A percentile compares a stretch with the other conserved stretches of the same genome.
These are phyloP conservation scores for Lepidopterella palustris DNA, from an alignment of 495 filamentous ascomycete genomes.

Conservation along the genomic window DNA sequence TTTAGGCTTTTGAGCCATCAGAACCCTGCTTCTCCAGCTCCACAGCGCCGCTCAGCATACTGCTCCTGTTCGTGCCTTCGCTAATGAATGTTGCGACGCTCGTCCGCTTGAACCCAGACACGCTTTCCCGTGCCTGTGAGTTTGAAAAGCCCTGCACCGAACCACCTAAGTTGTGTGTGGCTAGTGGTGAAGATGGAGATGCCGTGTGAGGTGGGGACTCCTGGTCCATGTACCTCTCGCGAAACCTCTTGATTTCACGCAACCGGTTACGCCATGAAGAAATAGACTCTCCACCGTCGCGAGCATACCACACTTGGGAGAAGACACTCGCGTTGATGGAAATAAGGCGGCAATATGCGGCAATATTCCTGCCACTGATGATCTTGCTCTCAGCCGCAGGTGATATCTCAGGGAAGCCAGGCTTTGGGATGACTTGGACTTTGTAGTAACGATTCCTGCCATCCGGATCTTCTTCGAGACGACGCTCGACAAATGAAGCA, in stretches of 20 bases:
- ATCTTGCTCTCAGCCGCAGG: slow-evolving; percentile 83
- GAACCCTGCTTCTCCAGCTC: slow-evolving; percentile 1
- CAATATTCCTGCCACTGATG: slow-evolving; percentile 68
- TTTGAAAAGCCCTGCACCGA: slow-evolving; percentile 10
- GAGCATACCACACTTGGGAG: slow-evolving; percentile 75
- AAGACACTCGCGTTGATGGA: slow-evolving; percentile 93
- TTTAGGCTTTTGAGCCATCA: background rate
- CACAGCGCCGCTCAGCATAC: slow-evolving; percentile 9
- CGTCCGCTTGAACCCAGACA: slow-evolving; percentile 15
- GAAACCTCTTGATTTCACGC: slow-evolving; percentile 72
- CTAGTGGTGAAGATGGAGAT: slow-evolving; percentile 9
- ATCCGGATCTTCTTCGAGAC: slow-evolving; percentile 21
- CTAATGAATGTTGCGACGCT: slow-evolving; percentile 23
- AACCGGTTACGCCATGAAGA: slow-evolving; percentile 86
- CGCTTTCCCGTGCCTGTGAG: slow-evolving; percentile 6
- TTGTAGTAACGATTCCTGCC: slow-evolving; percentile 60
- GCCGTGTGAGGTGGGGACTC: background rate
- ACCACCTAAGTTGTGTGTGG: background rate
- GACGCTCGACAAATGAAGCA: slow-evolving; percentile 47
- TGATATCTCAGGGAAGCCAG: slow-evolving; percentile 83
- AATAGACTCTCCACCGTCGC: slow-evolving; percentile 73
- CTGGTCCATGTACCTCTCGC: slow-evolving; percentile 48
- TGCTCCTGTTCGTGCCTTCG: slow-evolving; percentile 25
- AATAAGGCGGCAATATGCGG: slow-evolving; percentile 82
- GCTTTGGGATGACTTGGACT: slow-evolving; percentile 75